A percentile compares a stretch with the other conserved stretches of the same genome.
phyloP scores from a whole-genome alignment of 768 basidiomycete species.

The Leccinum incarnatum region DNA sequence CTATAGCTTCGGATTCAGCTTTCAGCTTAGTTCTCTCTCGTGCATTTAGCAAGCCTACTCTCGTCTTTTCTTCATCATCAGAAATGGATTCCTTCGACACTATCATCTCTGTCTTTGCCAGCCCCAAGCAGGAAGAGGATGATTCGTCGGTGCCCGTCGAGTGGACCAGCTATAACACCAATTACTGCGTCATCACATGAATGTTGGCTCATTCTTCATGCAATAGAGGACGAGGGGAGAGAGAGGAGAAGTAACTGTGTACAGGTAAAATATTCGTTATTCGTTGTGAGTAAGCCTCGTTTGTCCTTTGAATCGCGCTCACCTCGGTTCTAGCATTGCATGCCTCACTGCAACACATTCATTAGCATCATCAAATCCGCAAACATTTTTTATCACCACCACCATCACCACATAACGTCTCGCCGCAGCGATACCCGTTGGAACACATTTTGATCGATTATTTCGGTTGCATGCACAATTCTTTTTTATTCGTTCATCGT shows the following conservation, averaged over 20 bases:
- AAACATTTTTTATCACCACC: not conserved
- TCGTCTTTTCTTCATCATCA: not conserved
- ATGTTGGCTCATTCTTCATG: not conserved
- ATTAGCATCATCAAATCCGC: constrained; percentile 6
- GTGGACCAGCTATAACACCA: not conserved
- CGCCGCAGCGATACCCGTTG: constrained; percentile 3
- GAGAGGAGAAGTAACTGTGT: not conserved
- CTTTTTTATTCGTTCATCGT: constrained; percentile 18
- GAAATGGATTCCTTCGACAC: constrained; percentile 24
- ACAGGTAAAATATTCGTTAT: constrained; percentile 10
- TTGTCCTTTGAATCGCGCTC: not conserved
- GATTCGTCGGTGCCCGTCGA: constrained; percentile 17
- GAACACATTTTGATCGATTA: not conserved
- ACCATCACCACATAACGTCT: constrained; percentile 2
- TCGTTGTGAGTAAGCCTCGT: constrained; percentile 22
- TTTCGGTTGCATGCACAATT: constrained; percentile 9
- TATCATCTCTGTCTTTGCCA: constrained; percentile 15
- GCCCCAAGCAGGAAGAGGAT: constrained; percentile 4
- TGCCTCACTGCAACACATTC: constrained; percentile 2
- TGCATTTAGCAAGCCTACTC: not conserved
- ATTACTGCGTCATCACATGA: constrained; percentile 24
- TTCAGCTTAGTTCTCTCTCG: not conserved
- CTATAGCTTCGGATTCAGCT: not conserved
- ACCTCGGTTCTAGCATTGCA: constrained; percentile 13
- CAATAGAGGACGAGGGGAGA: not conserved